A percentile compares a stretch with the other conserved stretches of the same genome.
These are phyloP conservation scores for Aspergillus ostianus DNA, from an alignment of 495 filamentous ascomycete genomes.

Conservation along the genomic window DNA sequence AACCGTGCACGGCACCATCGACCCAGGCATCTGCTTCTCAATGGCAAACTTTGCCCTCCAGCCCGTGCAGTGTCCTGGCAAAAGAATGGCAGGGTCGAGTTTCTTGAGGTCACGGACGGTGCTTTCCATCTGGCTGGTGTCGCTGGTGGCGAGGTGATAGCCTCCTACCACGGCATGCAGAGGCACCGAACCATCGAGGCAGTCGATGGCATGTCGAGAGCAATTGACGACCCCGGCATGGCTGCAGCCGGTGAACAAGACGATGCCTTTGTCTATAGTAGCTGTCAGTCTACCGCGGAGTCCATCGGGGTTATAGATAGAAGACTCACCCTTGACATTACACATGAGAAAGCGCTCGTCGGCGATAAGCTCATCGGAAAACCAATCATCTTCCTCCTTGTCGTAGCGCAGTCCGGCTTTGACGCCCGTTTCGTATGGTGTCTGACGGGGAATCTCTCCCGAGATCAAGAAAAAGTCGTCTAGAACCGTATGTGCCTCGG, in stretches of 20 bases:
- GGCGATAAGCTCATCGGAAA: slow-evolving; percentile 51
- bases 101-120: slow-evolving; percentile 53
- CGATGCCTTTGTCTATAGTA: slow-evolving; percentile 50
- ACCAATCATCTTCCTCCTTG: slow-evolving; percentile 47
- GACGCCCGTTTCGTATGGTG: slow-evolving; percentile 54
- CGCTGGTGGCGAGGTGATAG: slow-evolving; percentile 55
- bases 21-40: slow-evolving; percentile 54
- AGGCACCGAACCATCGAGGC: slow-evolving; percentile 36
- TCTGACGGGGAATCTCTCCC: slow-evolving; percentile 56
- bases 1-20: slow-evolving; percentile 56
- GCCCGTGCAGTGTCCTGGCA: slow-evolving; percentile 61
- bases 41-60: slow-evolving; percentile 63
- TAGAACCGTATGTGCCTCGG: slow-evolving; percentile 49
- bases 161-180: slow-evolving; percentile 60
- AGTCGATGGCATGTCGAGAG: slow-evolving; percentile 46
- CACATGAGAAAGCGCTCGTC: slow-evolving; percentile 61
- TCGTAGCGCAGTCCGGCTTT: slow-evolving; percentile 48
- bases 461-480: slow-evolving; percentile 57
- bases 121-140: slow-evolving; percentile 40
- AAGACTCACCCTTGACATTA: slow-evolving; percentile 50
- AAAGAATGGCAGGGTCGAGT: slow-evolving; percentile 51
- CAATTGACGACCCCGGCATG: slow-evolving; percentile 61
- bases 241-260: slow-evolving; percentile 63
- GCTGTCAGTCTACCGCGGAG: neutral
- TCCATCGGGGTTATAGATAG: slow-evolving; percentile 1